Conservation (phyloP, 352 stramenopile species). For the Aphanomyces cochlioides region DNA sequence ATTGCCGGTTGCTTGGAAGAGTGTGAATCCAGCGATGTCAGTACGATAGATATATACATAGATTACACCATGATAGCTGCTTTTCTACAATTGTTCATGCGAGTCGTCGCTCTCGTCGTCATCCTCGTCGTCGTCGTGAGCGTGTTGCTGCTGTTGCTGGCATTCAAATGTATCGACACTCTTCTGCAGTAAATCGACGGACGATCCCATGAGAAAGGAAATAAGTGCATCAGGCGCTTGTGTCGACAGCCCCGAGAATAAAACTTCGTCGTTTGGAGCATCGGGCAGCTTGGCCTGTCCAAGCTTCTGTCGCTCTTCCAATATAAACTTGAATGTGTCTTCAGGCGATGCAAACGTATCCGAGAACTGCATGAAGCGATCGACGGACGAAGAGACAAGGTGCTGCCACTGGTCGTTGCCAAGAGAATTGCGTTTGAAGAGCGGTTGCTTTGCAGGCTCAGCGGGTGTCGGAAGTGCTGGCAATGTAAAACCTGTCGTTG, state of each 20-base stretch:
- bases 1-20: too few species aligned
- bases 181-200: conserved; percentile 47
- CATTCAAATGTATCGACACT: conserved; percentile 35
- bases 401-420: conserved; percentile 70
- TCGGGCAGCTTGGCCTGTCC: conserved; percentile 49
- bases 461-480: conserved; percentile 26
- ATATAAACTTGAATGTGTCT: conserved; percentile 55
- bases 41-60: too few species aligned
- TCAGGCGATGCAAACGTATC: conserved; percentile 41
- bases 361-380: conserved; percentile 56
- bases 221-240: conserved; percentile 48
- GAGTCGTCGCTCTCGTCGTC: conserved; percentile 13
- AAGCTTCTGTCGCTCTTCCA: conserved; percentile 58
- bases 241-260: conserved; percentile 24
- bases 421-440: conserved; percentile 33
- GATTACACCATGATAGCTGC: too few species aligned
- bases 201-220: conserved; percentile 75
- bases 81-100: neutral
- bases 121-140: neutral
- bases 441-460: neutral
- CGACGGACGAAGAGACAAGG: conserved; percentile 62
- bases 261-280: conserved; percentile 7
- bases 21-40: too few species aligned
- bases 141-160: neutral
- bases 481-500: conserved; percentile 6